Conservation (phyloP, 2,329 filamentous ascomycete species). For the Fusarium nematophilum region DNA sequence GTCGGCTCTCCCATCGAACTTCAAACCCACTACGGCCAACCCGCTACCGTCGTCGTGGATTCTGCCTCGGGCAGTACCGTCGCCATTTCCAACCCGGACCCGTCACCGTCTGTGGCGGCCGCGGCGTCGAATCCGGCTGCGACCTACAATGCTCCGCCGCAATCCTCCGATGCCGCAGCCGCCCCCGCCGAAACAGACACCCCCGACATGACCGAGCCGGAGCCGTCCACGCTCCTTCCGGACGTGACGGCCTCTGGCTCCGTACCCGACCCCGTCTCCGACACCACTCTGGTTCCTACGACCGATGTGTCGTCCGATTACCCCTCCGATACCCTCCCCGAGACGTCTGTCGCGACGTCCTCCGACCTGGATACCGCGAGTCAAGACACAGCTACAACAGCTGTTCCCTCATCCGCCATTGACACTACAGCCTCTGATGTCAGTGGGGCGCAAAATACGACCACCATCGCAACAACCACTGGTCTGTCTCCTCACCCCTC, state of each 20-base stretch:
- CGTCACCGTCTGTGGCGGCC: constrained; percentile 37
- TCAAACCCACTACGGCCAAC: constrained; percentile 55
- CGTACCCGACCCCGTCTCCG: constrained; percentile 24
- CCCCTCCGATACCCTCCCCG: constrained; percentile 6
- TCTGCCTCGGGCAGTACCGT: constrained; percentile 52
- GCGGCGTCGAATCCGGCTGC: constrained; percentile 36
- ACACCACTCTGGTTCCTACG: constrained; percentile 30
- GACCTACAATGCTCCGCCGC: constrained; percentile 37
- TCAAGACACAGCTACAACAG: constrained; percentile 30
- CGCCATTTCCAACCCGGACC: constrained; percentile 45
- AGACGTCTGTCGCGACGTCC: constrained; percentile 26
- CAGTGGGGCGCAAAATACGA: constrained; percentile 33
- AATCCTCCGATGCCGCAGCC: constrained; percentile 26
- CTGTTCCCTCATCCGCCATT: constrained; percentile 27
- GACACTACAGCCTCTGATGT: constrained; percentile 25
- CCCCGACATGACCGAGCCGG: constrained; percentile 35
- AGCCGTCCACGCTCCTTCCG: constrained; percentile 26
- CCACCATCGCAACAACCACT: constrained; percentile 25
- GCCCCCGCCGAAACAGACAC: constrained; percentile 31
- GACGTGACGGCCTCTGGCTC: constrained; percentile 29
- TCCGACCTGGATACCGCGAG: constrained; percentile 24
- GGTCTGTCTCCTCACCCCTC: constrained; percentile 35
- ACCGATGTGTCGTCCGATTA: constrained; percentile 25
- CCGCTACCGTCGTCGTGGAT: constrained; percentile 53
- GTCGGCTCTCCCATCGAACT: constrained; percentile 58